Conservation (phyloP, 768 basidiomycete genomes). For the Mycena floridula region DNA sequence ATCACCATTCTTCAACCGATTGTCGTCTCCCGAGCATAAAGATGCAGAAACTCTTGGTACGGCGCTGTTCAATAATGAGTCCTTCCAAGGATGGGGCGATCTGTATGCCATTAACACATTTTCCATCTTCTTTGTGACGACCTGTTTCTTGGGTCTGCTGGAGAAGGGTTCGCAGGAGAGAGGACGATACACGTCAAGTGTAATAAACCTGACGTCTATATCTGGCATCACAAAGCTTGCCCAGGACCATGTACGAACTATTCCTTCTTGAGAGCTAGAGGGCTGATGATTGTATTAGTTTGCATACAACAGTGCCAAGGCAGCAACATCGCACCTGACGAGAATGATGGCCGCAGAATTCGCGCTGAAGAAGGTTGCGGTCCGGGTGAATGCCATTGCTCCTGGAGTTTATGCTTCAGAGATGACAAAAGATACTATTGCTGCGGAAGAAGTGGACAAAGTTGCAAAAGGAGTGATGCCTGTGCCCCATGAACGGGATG, state of each 20-base stretch:
- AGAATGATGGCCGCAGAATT: conserved; percentile 73
- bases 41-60: conserved; percentile 59
- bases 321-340: conserved; percentile 71
- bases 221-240: conserved; percentile 66
- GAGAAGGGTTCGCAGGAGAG: conserved; percentile 63
- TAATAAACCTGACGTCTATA: conserved; percentile 76
- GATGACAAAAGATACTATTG: conserved; percentile 56
- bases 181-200: conserved; percentile 51
- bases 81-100: conserved; percentile 54
- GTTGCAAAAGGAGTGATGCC: conserved; percentile 56
- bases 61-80: conserved; percentile 66
- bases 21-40: conserved; percentile 50
- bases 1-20: conserved; percentile 52
- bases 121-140: conserved; percentile 73
- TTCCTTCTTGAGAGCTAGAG: background rate
- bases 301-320: conserved; percentile 77
- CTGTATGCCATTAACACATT: conserved; percentile 66
- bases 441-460: conserved; percentile 39
- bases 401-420: conserved; percentile 75
- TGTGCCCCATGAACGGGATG: conserved; percentile 56
- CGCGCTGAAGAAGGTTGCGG: conserved; percentile 54
- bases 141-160: conserved; percentile 70
- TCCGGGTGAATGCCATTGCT: conserved; percentile 70
- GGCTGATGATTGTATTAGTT: conserved; percentile 38
- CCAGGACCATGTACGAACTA: conserved; percentile 64